Evolutionary conservation across 2,329 filamentous ascomycete genomes (phyloP).

Genomic region (Apiospora pterosperma): DNA sequence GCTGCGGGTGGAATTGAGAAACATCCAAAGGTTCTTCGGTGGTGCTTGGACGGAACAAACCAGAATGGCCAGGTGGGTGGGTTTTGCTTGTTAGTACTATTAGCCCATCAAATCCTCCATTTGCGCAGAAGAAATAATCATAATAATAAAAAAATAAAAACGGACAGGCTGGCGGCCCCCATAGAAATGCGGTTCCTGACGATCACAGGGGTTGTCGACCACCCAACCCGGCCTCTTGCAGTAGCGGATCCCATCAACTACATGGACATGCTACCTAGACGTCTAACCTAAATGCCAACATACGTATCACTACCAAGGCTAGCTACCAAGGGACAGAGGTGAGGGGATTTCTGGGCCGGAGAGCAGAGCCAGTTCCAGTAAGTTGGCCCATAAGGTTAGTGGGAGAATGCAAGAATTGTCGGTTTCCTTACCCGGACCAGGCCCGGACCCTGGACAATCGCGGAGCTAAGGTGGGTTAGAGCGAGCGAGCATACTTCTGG

Average conservation of each 20-base stretch:
- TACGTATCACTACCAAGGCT: background rate
- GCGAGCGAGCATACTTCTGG: background rate
- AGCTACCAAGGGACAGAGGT: no score
- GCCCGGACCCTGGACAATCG: background rate
- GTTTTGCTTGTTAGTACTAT: background rate
- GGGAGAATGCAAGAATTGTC: background rate
- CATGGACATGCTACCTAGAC: background rate
- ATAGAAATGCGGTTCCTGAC: background rate
- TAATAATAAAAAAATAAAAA: no score
- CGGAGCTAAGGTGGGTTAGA: background rate
- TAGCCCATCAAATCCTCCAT: background rate
- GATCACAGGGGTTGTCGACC: background rate
- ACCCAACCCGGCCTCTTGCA: background rate
- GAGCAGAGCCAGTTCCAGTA: background rate
- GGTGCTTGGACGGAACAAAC: no score
- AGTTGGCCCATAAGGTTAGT: background rate
- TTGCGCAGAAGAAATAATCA: background rate
- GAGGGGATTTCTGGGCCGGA: background rate
- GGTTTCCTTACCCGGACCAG: background rate
- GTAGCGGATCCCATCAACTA: background rate
- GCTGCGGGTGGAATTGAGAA: no score
- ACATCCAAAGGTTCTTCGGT: no score
- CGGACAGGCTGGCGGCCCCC: background rate
- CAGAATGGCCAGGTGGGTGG: background rate
- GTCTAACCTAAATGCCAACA: background rate